phyloP scores from a whole-genome alignment of 106 monocot genomes.

The Dactylorhiza incarnata region DNA sequence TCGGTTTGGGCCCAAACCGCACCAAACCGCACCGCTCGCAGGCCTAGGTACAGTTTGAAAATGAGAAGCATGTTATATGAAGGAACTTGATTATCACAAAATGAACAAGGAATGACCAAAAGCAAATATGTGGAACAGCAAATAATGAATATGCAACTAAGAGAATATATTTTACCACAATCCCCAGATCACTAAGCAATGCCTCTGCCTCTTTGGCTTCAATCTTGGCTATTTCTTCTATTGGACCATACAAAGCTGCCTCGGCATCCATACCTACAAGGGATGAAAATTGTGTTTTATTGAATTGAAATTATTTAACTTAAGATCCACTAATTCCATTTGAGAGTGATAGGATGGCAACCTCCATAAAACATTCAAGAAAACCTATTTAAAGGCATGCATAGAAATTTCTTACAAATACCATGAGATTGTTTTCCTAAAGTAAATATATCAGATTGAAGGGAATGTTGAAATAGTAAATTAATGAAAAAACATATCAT shows the following conservation, averaged over 20 bases:
- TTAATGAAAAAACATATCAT: too few relatives aligned
- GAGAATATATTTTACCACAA: conserved; percentile 38
- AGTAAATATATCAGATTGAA: not conserved
- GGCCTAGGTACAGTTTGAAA: not conserved
- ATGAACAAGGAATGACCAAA: not conserved
- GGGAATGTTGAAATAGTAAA: not conserved
- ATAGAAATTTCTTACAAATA: not conserved
- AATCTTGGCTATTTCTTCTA: conserved; percentile 72
- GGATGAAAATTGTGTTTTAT: not conserved
- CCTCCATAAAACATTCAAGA: not conserved
- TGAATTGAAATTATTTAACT: not conserved
- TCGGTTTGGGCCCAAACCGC: too few relatives aligned
- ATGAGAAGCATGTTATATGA: not conserved
- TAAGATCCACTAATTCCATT: not conserved
- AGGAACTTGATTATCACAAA: not conserved
- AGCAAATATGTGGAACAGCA: not conserved
- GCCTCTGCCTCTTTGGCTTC: conserved; percentile 68
- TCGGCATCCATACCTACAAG: conserved; percentile 35
- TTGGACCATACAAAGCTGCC: conserved; percentile 58
- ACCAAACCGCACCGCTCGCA: too few relatives aligned
- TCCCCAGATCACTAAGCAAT: conserved; percentile 58
- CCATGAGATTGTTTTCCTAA: not conserved
- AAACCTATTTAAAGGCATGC: not conserved
- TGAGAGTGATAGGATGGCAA: not conserved
- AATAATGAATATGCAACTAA: not conserved